Conservation (phyloP, 192 early-diverging fungal species). For the Entomortierella beljakovae region DNA sequence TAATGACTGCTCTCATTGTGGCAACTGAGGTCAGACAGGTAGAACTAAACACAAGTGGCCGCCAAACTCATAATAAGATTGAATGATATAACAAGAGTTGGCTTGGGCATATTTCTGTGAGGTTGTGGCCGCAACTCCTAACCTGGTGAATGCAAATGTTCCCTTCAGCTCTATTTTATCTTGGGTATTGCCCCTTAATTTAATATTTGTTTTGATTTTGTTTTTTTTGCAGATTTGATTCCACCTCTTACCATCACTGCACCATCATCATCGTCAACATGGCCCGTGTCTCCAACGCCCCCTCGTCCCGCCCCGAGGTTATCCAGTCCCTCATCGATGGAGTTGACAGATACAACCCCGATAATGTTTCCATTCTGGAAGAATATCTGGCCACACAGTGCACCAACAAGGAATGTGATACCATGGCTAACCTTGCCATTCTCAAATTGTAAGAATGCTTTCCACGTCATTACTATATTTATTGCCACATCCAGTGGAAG, state of each 20-base stretch:
- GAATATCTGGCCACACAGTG: conserved; percentile 86
- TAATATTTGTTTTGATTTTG: conserved; percentile 42
- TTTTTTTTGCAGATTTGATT: not conserved
- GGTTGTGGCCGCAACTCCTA: too few relatives aligned
- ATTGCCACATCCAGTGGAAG: too few relatives aligned
- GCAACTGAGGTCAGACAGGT: too few relatives aligned
- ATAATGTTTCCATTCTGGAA: conserved; percentile 86
- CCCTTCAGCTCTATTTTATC: not conserved
- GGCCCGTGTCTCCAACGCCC: conserved; percentile 54
- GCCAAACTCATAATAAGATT: too few relatives aligned
- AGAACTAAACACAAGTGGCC: too few relatives aligned
- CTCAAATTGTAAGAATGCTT: conserved; percentile 80
- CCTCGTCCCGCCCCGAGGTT: conserved; percentile 73
- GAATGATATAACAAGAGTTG: too few relatives aligned
- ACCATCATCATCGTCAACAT: conserved; percentile 23
- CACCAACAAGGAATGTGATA: conserved; percentile 83
- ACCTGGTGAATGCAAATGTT: too few relatives aligned
- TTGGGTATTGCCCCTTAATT: conserved; percentile 8
- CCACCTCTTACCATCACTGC: conserved; percentile 21
- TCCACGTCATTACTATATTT: not conserved
- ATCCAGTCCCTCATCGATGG: conserved; percentile 82
- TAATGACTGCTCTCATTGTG: too few relatives aligned
- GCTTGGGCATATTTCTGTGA: too few relatives aligned
- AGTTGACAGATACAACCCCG: conserved; percentile 92
- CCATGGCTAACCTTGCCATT: conserved; percentile 91